phyloP scores from a whole-genome alignment of 345 rosid species.

The Angophora floribunda region DNA sequence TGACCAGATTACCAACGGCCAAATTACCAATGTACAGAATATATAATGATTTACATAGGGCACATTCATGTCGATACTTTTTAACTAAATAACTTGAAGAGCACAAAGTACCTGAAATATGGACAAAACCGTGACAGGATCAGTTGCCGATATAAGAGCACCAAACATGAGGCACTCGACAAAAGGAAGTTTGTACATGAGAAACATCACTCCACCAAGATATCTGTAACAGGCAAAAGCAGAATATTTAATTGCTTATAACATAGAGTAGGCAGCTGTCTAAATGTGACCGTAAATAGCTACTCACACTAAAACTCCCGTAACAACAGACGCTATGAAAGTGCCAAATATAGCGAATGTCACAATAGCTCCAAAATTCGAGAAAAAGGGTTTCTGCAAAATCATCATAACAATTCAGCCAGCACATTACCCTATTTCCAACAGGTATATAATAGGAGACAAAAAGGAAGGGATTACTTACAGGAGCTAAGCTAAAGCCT shows the following conservation, averaged over 20 bases:
- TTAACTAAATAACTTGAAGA: neutral
- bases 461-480: conserved; percentile 25
- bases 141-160: conserved; percentile 97
- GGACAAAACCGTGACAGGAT: conserved; percentile 97
- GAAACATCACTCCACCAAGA: conserved; percentile 75
- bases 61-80: neutral
- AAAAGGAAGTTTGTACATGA: conserved; percentile 86
- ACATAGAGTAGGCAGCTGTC: neutral
- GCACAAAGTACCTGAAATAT: conserved; percentile 72
- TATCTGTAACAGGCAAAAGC: conserved; percentile 40
- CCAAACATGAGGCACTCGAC: conserved; percentile 98
- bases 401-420: neutral
- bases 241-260: neutral
- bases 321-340: conserved; percentile 73
- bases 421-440: neutral
- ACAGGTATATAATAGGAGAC: neutral
- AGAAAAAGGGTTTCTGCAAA: conserved; percentile 89
- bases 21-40: neutral
- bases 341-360: conserved; percentile 89
- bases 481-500: conserved; percentile 89
- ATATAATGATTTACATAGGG: neutral
- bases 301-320: conserved; percentile 87
- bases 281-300: neutral
- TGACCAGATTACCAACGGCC: neutral
- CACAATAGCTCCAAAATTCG: conserved; percentile 96